phyloP scores from a whole-genome alignment of 192 early-diverging fungal species.

The Gamsiella multidivaricata region DNA sequence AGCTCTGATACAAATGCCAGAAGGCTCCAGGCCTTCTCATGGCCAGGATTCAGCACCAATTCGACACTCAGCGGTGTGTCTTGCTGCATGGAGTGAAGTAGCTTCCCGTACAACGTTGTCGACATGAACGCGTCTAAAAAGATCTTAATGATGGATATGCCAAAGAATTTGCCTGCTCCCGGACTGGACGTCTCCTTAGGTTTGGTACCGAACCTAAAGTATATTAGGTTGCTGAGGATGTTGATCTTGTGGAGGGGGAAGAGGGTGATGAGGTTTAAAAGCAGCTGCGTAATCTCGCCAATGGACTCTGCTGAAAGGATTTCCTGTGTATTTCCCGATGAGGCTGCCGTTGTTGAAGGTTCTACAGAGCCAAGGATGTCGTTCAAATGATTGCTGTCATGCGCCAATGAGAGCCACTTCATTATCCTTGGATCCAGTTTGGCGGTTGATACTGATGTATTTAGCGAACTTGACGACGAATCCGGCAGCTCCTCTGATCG shows the following conservation, averaged over 20 bases:
- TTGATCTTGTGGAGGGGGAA: conserved; percentile 67
- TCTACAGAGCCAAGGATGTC: conserved; percentile 47
- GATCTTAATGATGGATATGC: conserved; percentile 28
- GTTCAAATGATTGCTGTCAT: conserved; percentile 51
- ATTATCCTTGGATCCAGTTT: conserved; percentile 47
- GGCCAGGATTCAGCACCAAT: conserved; percentile 44
- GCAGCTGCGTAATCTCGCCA: conserved; percentile 57
- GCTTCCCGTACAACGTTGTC: conserved; percentile 15
- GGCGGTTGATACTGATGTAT: background rate
- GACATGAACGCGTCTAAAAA: conserved; percentile 42
- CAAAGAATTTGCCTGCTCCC: conserved; percentile 34
- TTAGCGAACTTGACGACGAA: conserved; percentile 1
- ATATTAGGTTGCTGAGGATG: conserved; percentile 64
- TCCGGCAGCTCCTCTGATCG: conserved; percentile 3
- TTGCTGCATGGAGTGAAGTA: conserved; percentile 17
- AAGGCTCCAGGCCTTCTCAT: conserved; percentile 65
- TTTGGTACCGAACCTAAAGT: conserved; percentile 41
- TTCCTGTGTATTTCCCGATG: background rate
- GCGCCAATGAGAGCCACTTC: conserved; percentile 55
- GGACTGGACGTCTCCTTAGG: conserved; percentile 15
- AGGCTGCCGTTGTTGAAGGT: background rate
- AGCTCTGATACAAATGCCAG: conserved; percentile 80
- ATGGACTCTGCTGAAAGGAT: conserved; percentile 24
- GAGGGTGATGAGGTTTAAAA: conserved; percentile 65
- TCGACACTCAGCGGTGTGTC: conserved; percentile 25